Evolutionary conservation across 352 stramenopile genomes (phyloP), one percentile per base, ranked within the genome.

Genomic region (Phytophthora quininea): DNA sequence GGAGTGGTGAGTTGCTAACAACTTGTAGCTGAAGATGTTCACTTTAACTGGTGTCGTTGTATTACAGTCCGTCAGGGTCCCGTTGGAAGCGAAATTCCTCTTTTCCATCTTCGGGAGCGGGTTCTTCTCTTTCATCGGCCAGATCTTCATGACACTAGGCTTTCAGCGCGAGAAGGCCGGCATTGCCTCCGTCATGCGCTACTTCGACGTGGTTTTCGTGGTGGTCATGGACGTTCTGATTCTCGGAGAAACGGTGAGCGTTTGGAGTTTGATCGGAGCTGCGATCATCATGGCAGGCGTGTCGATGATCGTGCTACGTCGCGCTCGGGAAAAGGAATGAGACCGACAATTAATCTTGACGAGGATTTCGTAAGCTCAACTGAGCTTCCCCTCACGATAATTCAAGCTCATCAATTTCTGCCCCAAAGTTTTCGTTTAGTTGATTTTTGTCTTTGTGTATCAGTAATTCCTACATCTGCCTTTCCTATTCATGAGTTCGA

Each of bases 131-230:
- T 76, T 74, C n/a, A 33, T 92, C 31, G 81, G 79, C 0, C 65
- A 84, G 58, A 51, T 86, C 46, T 86, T 86, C 64, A 67, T 90
- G 52, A 87, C 83, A 15, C 74, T 76, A 14, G 81, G 83, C 6
- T 80, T 89, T 33, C 79, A 92, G 70, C 72, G 74, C 4, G 84
- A 87, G 43, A 79, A 86, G 45, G 79, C 79, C 0, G 84, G 79
- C 3, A 82, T 92, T 52, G 79, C 73, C 2, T 90, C 81, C 2
- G 80, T 89, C 64, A 88, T 92, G 80, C 72, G 76, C 31, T 89
- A 90, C 58, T 85, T 89, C 49, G 78, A 92, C 74, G 75, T 92
- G 33, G 65, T 92, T 1, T 92, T 89, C 51, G 81, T 92, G 48
- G 78, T 92, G 54, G 58, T 80, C 8, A 62, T 79, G 51, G 84